A percentile compares a stretch with the other conserved stretches of the same genome.
Evolutionary conservation across 306 rosid genomes (phyloP).

Genomic region (Abrus pulchellus): DNA sequence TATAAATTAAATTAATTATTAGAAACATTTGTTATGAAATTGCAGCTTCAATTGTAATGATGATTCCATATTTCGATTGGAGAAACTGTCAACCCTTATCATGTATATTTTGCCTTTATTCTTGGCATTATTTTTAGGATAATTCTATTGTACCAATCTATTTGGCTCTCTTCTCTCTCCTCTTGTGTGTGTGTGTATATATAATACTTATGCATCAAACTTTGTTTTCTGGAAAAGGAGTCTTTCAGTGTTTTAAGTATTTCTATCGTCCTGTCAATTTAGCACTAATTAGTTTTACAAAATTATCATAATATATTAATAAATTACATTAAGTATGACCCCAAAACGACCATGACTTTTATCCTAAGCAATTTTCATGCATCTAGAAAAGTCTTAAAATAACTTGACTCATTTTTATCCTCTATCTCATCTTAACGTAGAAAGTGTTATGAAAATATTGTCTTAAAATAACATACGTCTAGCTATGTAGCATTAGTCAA

Average conservation of each 20-base stretch:
- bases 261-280: too few relatives aligned
- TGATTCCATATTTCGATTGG: too few relatives aligned
- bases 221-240: not conserved
- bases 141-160: not conserved
- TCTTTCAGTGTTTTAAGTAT: not conserved
- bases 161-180: too few relatives aligned
- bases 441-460: too few relatives aligned
- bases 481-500: too few relatives aligned
- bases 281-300: not conserved
- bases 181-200: not conserved
- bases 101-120: not conserved
- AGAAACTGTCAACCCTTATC: not conserved
- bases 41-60: too few relatives aligned
- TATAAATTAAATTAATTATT: too few relatives aligned
- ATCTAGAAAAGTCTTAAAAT: not conserved
- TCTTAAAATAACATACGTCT: too few relatives aligned
- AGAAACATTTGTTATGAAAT: too few relatives aligned
- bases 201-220: not conserved
- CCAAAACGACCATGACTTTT: not conserved
- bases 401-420: too few relatives aligned
- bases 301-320: too few relatives aligned
- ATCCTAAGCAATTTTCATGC: not conserved
- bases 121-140: not conserved
- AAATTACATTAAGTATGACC: not conserved
- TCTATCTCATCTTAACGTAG: too few relatives aligned